phyloP scores from a whole-genome alignment of 345 rosid species.

The Ceriops zippeliana region DNA sequence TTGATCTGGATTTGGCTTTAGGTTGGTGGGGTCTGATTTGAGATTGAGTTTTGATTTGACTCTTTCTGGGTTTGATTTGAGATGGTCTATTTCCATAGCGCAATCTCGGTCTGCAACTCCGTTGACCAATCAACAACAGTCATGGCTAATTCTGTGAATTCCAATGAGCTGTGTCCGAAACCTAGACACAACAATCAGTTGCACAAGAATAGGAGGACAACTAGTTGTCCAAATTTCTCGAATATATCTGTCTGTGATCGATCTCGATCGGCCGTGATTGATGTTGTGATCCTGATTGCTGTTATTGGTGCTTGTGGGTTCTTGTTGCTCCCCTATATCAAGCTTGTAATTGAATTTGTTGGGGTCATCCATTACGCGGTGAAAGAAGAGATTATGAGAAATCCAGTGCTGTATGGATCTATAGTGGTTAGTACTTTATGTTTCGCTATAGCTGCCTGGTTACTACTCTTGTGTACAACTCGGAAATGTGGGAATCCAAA shows the following conservation, averaged over 20 bases:
- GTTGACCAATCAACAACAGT: slow-evolving; percentile 50
- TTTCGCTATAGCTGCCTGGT: slow-evolving; percentile 62
- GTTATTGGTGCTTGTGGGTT: slow-evolving; percentile 71
- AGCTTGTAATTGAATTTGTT: slow-evolving; percentile 40
- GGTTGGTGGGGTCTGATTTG: slow-evolving; percentile 26
- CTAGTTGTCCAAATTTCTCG: slow-evolving; percentile 35
- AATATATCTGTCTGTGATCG: slow-evolving; percentile 49
- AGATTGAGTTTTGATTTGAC: slow-evolving; percentile 1
- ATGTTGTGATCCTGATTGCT: slow-evolving; percentile 64
- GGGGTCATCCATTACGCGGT: slow-evolving; percentile 42
- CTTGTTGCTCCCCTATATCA: slow-evolving; percentile 65
- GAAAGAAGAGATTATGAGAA: slow-evolving; percentile 58
- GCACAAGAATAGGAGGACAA: slow-evolving; percentile 33
- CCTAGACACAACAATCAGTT: slow-evolving; percentile 37
- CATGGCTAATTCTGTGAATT: slow-evolving; percentile 58
- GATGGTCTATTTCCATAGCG: slow-evolving; percentile 76
- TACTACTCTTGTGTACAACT: slow-evolving; percentile 50
- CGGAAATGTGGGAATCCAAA: slow-evolving; percentile 73
- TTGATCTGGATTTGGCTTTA: slow-evolving; percentile 16
- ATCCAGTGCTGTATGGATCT: slow-evolving; percentile 64
- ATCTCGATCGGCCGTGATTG: slow-evolving; percentile 70
- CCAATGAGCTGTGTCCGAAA: slow-evolving; percentile 42
- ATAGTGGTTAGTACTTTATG: slow-evolving; percentile 58
- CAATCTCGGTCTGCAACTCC: slow-evolving; percentile 79
- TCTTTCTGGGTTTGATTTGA: slow-evolving; percentile 42